Evolutionary conservation across 495 filamentous ascomycete species (phyloP).

Genomic region (Hypoxylon cercidicola): DNA sequence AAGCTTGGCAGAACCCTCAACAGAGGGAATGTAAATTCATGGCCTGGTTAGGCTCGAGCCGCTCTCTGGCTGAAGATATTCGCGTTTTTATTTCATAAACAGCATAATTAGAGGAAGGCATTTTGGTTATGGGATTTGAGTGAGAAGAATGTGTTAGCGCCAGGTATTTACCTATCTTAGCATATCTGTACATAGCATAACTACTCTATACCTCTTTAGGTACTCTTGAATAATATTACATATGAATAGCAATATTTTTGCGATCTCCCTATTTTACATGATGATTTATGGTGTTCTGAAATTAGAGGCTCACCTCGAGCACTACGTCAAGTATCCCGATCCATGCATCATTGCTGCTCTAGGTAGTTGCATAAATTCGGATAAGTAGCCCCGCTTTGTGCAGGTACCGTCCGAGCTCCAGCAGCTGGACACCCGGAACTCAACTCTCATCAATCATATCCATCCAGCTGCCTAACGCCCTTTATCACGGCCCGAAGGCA

Average conservation of each 20-base stretch:
- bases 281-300: too few relatives aligned
- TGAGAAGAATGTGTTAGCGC: constrained; percentile 5
- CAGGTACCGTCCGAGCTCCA: constrained; percentile 10
- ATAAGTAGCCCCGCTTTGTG: constrained; percentile 1
- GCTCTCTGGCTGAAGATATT: neutral
- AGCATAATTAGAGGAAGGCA: constrained; percentile 1
- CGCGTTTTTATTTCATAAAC: constrained; percentile 9
- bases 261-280: too few relatives aligned
- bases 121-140: neutral
- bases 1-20: constrained; percentile 1
- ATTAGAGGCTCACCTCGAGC: too few relatives aligned
- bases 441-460: constrained; percentile 1
- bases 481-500: constrained; percentile 7
- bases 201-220: constrained; percentile 5
- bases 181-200: constrained; percentile 8
- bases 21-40: neutral
- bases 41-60: neutral
- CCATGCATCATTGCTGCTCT: constrained; percentile 6
- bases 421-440: neutral
- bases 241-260: constrained; percentile 7
- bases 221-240: constrained; percentile 4
- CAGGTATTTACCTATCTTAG: neutral
- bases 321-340: too few relatives aligned
- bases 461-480: constrained; percentile 6
- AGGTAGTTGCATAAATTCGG: constrained; percentile 14